Conservation (phyloP, 768 basidiomycete species). For the Leccinum subtestaceum region DNA sequence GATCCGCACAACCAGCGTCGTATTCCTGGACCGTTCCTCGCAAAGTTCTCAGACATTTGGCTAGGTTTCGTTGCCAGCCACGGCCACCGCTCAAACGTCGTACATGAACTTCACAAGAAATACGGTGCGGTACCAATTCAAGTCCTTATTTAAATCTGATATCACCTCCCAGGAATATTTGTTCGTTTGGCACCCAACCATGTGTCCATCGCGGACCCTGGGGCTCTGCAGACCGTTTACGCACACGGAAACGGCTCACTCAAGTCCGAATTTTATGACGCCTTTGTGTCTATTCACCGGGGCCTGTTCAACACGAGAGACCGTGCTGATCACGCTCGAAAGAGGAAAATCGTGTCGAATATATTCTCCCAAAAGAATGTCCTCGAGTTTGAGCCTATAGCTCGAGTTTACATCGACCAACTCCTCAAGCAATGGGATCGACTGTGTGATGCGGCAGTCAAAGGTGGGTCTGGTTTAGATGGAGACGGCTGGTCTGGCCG, state of each 20-base stretch:
- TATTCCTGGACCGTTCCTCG: constrained; percentile 68
- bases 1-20: constrained; percentile 59
- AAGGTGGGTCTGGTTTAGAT: constrained; percentile 55
- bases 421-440: constrained; percentile 76
- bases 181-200: constrained; percentile 77
- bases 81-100: constrained; percentile 73
- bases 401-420: constrained; percentile 55
- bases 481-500: constrained; percentile 63
- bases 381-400: constrained; percentile 80
- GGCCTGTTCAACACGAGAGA: constrained; percentile 80
- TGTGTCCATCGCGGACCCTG: constrained; percentile 74
- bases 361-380: constrained; percentile 86
- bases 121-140: constrained; percentile 49
- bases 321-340: constrained; percentile 76
- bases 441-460: constrained; percentile 52
- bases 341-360: constrained; percentile 87
- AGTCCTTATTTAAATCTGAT: neutral
- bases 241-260: constrained; percentile 83
- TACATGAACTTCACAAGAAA: constrained; percentile 71
- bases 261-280: constrained; percentile 77
- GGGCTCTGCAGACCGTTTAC: constrained; percentile 71
- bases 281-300: constrained; percentile 71
- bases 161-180: constrained; percentile 47
- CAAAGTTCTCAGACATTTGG: constrained; percentile 73
- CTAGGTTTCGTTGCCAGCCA: constrained; percentile 58